Evolutionary conservation across 2,329 filamentous ascomycete genomes (phyloP), one percentile per base, ranked within the genome.

Genomic region (Massarina eburnea): DNA sequence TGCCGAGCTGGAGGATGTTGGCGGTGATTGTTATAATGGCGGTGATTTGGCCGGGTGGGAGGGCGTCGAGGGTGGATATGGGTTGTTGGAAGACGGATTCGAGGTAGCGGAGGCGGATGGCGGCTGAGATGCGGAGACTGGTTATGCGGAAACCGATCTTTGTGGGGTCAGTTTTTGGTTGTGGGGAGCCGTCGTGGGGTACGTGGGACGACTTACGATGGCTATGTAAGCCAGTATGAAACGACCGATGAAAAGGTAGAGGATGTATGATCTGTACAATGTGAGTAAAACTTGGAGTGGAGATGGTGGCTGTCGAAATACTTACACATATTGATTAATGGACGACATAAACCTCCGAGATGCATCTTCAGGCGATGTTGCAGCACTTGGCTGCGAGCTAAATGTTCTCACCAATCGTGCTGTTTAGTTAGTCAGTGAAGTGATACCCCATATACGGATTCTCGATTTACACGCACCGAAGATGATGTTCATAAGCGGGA

Each of bases 241-340:
- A 43, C 80, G 80, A 12, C 66, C 80, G 17, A 80, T 67, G 49
- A 83, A 83, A 1, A 84, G 69, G 55, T 82, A 83, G 12, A 83
- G 67, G 48, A 83, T 81, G 51, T 75, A 80, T 12, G 52, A 20
- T 5, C 55, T 58, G n/a, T 1, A 14, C 4, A 14, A 2, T 20
- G 17, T 37, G 2, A 20, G 33, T 17, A 14, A 4, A 1, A 7
- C n/a, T 1, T 10, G 15, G 4, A 4, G 6, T 8, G 12, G 2
- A 26, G 17, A 10, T 21, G 14, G 26, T 32, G 17, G 15, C n/a
- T 26, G 20, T n/a, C 19, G 22, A 4, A 30, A 5, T 2, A 39
- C 50, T 4, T 44, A 57, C 54, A 59, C 56, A 37, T 55, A 59
- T 57, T 49, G 41, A 26, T 55, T 49, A 33, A 59, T 56, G 0